Evolutionary conservation across 768 basidiomycete species (phyloP).

Genomic region (Rhodotorula paludigena): DNA sequence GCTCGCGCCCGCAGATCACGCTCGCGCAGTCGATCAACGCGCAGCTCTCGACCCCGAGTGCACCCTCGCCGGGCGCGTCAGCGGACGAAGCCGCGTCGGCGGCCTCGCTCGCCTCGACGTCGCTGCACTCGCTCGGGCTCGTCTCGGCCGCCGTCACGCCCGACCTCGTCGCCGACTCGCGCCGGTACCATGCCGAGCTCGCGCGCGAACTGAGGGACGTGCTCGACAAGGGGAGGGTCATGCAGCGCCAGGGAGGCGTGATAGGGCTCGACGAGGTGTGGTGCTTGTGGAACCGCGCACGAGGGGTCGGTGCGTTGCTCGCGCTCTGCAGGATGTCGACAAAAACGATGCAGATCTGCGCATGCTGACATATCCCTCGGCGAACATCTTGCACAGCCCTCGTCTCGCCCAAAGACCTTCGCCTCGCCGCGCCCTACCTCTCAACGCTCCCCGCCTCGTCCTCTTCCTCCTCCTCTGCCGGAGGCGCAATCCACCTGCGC

Average conservation of each 20-base stretch:
- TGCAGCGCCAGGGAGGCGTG: conserved; percentile 28
- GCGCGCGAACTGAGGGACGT: conserved; percentile 74
- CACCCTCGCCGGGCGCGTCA: background rate
- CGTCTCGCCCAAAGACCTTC: conserved; percentile 78
- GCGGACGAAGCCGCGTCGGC: background rate
- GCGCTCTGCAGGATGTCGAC: too few relatives aligned
- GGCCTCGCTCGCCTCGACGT: background rate
- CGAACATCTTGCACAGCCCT: too few relatives aligned
- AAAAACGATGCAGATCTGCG: background rate
- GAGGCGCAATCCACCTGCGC: conserved; percentile 61
- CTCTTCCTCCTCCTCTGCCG: background rate
- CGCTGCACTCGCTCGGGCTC: conserved; percentile 21
- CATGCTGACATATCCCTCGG: conserved; percentile 3
- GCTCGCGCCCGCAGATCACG: conserved; percentile 49
- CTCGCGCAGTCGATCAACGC: conserved; percentile 83
- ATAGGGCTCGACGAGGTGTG: conserved; percentile 42
- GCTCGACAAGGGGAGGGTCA: conserved; percentile 53
- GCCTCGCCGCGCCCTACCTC: conserved; percentile 67
- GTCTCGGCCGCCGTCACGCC: conserved; percentile 43
- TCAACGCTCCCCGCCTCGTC: conserved; percentile 46
- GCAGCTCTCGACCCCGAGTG: conserved; percentile 57
- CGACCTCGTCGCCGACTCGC: conserved; percentile 81
- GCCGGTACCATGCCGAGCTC: conserved; percentile 69
- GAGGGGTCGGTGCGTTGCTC: conserved; percentile 35
- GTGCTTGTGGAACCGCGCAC: conserved; percentile 42